Base-by-base conservation (phyloP, 83 land plant species). In the Picea engelmannii region DNA sequence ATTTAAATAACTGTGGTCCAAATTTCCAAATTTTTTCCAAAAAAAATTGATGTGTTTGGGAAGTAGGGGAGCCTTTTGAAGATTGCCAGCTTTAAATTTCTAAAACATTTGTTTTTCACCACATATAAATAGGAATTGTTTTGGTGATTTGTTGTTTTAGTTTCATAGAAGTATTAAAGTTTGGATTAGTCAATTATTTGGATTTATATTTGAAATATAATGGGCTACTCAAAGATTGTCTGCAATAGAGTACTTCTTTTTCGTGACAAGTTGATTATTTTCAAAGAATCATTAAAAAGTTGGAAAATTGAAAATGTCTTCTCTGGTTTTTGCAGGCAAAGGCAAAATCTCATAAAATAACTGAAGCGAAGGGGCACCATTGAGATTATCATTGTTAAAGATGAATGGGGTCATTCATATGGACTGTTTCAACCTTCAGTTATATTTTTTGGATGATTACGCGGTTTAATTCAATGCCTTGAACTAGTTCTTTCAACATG, bases 321-420 rank as follows among this genome's bases (percentile, higher is more conserved):
- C 40, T 68, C 42, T 31, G 38, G 65, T 62, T 66, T 20, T 25
- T 7, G 8, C 90, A 88, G 87, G 66, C 81, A 55, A 82, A 88
- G 80, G 90, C 88, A 38, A 85, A 85, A 58, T 79, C 87, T 52
- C 90, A 83, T 1, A 75, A 77, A 78, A 83, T 80, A 80, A 81
- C 85, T 68, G 90, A 83, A 82, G 88, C 85, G 1, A 81, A 80
- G 80, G 87, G 63, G 62, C 87, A 83, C 62, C 90, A 88, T 76
- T 88, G 59, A 83, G 35, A 42, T 69, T 20, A 35, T 42, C 40
- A 20, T 18, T 38, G 18, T 68, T 35, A 16, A 17, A 38, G 40
- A 16, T 6, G 5, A 15, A 38, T 2, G 4, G 44, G 38, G n/a
- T 68, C 38, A 38, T 35, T 8, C 73, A 17, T 35, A 66, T 25